phyloP scores from a whole-genome alignment of 805 yeast species.

The Debaryomyces hansenii region DNA sequence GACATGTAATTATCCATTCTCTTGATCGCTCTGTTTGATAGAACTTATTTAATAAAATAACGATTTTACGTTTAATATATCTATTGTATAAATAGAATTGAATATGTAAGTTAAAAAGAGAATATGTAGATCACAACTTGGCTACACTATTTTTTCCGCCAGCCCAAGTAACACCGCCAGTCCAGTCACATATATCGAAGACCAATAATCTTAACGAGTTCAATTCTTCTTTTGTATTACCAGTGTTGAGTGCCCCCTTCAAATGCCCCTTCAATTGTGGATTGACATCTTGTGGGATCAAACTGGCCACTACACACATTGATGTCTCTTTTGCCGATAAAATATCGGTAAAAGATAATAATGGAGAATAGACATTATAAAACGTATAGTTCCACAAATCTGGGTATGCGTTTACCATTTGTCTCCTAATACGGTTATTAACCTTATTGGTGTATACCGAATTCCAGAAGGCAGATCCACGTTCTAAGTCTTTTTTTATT shows the following conservation, averaged over 20 bases:
- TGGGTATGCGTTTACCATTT: slow-evolving; percentile 75
- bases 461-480: slow-evolving; percentile 73
- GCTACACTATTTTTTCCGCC: slow-evolving; percentile 60
- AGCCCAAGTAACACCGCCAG: slow-evolving; percentile 52
- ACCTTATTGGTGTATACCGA: slow-evolving; percentile 71
- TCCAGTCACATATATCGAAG: slow-evolving; percentile 68
- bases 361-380: slow-evolving; percentile 73
- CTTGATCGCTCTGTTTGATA: background rate
- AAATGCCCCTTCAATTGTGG: slow-evolving; percentile 92
- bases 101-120: background rate
- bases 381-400: slow-evolving; percentile 77
- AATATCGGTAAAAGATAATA: slow-evolving; percentile 67
- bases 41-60: slow-evolving; percentile 1
- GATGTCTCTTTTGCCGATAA: slow-evolving; percentile 71
- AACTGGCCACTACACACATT: slow-evolving; percentile 70
- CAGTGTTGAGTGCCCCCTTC: slow-evolving; percentile 79
- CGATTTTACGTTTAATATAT: background rate
- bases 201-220: slow-evolving; percentile 60
- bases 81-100: background rate
- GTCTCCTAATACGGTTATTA: slow-evolving; percentile 62
- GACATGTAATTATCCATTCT: background rate
- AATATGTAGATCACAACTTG: slow-evolving; percentile 35
- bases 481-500: slow-evolving; percentile 26
- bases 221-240: slow-evolving; percentile 66
- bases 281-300: slow-evolving; percentile 90